Base-by-base conservation (phyloP, 2,329 filamentous ascomycete species). In the Arthroderma uncinatum region DNA sequence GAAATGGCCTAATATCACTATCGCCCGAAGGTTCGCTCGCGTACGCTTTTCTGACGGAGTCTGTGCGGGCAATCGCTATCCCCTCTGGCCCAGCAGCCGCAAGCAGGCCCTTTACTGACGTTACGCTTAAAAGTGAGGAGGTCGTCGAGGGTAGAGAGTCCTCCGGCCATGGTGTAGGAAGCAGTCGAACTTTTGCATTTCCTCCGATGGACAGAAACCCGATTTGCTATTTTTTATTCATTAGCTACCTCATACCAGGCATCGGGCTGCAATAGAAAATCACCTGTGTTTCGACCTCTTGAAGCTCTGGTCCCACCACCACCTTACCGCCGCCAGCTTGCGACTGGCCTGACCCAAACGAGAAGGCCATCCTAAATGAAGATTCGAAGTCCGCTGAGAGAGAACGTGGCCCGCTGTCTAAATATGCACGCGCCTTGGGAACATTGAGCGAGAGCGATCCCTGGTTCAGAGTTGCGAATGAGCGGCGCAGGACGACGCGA, bases 31-130 rank as follows among this genome's bases (percentile, higher is more conserved):
- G 73, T 61, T 82, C 79, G 36, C 78, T 74, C 10, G 77, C 78
- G 67, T 95, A 92, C 1, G 86, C 83, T 62, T 87, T 84, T 64
- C 91, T 83, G 48, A 95, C 81, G 2, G 83, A 79, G 56, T 91
- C 83, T 12, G 92, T 94, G 2, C 81, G 84, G 34, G 88, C 83
- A 58, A 98, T 73, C 59, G 88, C 77, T 47, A 98, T 79, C 53
- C 80, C 79, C 65, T 94, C 85, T 37, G 92, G 92, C 14, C 89
- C 87, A 54, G 88, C 93, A 53, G 91, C 93, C 30, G 92, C 92
- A 56, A 96, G 78, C 21, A 98, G 79, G 40, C 89, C 89, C 70
- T 83, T 85, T 60, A 79, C 82, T 33, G 89, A 85, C 56, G 92
- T 90, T 63, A 97, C 81, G 67, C 86, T 87, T 60, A 98, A 78